Base-by-base conservation (phyloP, 2,329 filamentous ascomycete genomes). In the Fusarium sp. region DNA sequence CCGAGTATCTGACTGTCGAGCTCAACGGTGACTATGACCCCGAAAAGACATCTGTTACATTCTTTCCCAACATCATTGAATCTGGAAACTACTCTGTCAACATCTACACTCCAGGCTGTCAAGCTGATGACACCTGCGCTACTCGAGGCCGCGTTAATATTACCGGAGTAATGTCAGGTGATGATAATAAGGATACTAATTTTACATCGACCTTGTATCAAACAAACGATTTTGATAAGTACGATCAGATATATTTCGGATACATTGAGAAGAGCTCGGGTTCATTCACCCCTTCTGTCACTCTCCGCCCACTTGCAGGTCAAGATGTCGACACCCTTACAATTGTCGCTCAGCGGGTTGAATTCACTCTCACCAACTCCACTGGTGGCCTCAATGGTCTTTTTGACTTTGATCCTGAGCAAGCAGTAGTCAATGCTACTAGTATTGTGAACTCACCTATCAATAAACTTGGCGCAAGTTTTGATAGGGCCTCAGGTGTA, bases 161-260 rank as follows among this genome's bases (percentile, higher is more conserved):
- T 59, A 96, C 93, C 3, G 93, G 91, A 39, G 87, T 87, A 30
- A 91, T 96, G 85, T 88, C 90, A 6, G 83, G 85, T 75, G 78
- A 86, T 79, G 78, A 83, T 63, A 79, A 82, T 75, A 75, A 82
- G 76, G 75, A 84, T 57, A 80, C 82, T 41, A 85, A 89, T 10
- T 86, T 91, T 65, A 87, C 89, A 35, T 90, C 87, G 2, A 87
- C 89, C 1, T 84, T 98, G 13, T 97, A 89, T 80, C 96, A 99
- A 82, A 98, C 95, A 24, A 99, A 99, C 83, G 89, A 97, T 80
- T 97, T 92, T 81, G 96, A 98, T 85, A 99, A 99, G 83, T 98
- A 97, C 79, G 96, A 99, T 80, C 91, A 94, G 75, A 91, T 99
- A 66, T 98, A 95, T 83, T 93, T 92, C 74, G 96, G 95, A 53